Percentiles rank a stretch among this genome's conserved stretches.
These are phyloP conservation scores for Starmerella apicola DNA, from an alignment of 805 yeast genomes.

Conservation along the genomic window DNA sequence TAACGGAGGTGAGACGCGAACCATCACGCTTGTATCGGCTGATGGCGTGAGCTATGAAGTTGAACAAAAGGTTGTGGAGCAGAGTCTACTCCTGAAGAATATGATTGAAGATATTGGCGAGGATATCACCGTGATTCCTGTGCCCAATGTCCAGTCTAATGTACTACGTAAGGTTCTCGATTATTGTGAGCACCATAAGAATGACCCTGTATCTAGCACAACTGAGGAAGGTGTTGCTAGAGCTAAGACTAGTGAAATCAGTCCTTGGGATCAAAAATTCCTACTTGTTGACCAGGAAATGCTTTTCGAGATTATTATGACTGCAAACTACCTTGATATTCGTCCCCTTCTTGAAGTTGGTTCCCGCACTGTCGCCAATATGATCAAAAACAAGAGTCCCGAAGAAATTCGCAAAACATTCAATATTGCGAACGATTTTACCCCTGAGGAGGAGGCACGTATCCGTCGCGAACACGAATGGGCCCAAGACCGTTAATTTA, in stretches of 20 bases:
- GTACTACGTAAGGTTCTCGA: slow-evolving; percentile 85
- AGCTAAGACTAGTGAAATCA: slow-evolving; percentile 74
- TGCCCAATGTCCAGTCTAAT: slow-evolving; percentile 56
- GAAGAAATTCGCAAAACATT: slow-evolving; percentile 36
- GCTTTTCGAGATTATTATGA: slow-evolving; percentile 37
- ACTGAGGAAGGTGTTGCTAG: slow-evolving; percentile 48
- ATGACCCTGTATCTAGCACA: slow-evolving; percentile 54
- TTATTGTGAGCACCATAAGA: slow-evolving; percentile 89
- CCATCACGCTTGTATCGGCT: slow-evolving; percentile 16
- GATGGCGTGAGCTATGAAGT: slow-evolving; percentile 22
- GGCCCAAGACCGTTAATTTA: slow-evolving; percentile 28
- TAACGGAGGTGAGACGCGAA: slow-evolving; percentile 3
- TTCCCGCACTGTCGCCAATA: slow-evolving; percentile 38
- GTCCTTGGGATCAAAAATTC: slow-evolving; percentile 91
- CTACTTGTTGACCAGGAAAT: slow-evolving; percentile 73
- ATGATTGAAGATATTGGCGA: slow-evolving; percentile 65
- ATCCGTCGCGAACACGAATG: slow-evolving; percentile 36
- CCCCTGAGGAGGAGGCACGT: slow-evolving; percentile 38
- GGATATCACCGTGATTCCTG: slow-evolving; percentile 63
- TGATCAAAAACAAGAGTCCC: slow-evolving; percentile 37
- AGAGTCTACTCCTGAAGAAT: slow-evolving; percentile 73
- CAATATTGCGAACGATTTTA: slow-evolving; percentile 35
- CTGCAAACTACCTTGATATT: slow-evolving; percentile 38
- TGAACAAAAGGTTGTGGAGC: slow-evolving; percentile 60
- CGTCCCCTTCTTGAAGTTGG: slow-evolving; percentile 36